Percentiles rank a stretch among this genome's conserved stretches.
phyloP scores from a whole-genome alignment of 2,329 filamentous ascomycete species.

The Alternaria tenuissima region DNA sequence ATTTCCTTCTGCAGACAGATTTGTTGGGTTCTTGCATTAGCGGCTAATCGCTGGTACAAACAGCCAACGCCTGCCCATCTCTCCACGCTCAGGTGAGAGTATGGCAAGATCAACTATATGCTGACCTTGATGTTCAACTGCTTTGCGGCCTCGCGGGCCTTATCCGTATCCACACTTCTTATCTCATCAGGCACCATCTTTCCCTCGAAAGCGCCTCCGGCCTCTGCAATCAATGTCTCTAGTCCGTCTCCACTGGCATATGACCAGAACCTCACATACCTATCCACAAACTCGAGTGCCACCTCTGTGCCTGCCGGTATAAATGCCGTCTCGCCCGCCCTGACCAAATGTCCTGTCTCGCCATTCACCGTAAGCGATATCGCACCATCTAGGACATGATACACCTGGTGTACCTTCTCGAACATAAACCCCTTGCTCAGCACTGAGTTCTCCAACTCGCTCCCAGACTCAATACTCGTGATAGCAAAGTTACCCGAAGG shows the following conservation, averaged over 20 bases:
- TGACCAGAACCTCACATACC: conserved; percentile 29
- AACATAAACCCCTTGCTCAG: conserved; percentile 22
- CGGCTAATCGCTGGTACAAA: neutral
- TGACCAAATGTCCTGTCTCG: conserved; percentile 18
- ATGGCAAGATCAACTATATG: neutral
- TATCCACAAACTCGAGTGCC: conserved; percentile 23
- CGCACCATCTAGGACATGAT: conserved; percentile 26
- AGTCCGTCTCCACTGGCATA: conserved; percentile 30
- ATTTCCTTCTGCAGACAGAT: neutral
- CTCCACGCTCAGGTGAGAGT: neutral
- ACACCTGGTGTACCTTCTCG: conserved; percentile 26
- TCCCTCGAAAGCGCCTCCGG: conserved; percentile 23
- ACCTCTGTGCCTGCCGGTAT: conserved; percentile 26
- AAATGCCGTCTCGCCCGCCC: conserved; percentile 28
- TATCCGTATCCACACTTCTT: conserved; percentile 5
- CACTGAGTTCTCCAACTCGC: conserved; percentile 13
- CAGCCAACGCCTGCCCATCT: neutral
- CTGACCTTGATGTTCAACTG: conserved; percentile 5
- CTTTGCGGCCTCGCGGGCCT: conserved; percentile 1
- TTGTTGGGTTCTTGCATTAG: neutral
- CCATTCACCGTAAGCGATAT: conserved; percentile 20
- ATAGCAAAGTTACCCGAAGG: conserved; percentile 27
- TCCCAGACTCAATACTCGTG: conserved; percentile 31
- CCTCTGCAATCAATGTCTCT: conserved; percentile 26
- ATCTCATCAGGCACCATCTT: conserved; percentile 25